Percentiles rank a stretch among this genome's conserved stretches.
Evolutionary conservation across 495 filamentous ascomycete genomes (phyloP).

Genomic region (Daldinia childiae): DNA sequence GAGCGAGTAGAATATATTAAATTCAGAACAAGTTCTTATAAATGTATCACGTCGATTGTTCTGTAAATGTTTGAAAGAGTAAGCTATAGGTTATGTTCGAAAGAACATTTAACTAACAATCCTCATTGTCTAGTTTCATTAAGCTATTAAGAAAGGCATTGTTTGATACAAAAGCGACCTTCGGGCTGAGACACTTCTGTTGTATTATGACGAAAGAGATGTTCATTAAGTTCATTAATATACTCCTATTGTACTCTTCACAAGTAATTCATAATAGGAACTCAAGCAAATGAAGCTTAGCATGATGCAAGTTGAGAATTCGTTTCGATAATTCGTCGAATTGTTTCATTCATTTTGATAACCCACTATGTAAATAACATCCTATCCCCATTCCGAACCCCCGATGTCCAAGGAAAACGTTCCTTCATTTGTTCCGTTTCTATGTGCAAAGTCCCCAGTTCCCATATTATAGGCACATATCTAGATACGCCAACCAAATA

Average conservation of each 20-base stretch:
- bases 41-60: background rate
- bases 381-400: background rate
- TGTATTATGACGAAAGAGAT: background rate
- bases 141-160: background rate
- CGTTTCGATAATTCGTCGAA: background rate
- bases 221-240: too few relatives aligned
- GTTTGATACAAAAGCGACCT: background rate
- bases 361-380: constrained; percentile 14
- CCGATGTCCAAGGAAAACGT: background rate
- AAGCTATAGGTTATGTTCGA: background rate
- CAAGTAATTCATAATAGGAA: too few relatives aligned
- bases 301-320: background rate
- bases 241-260: too few relatives aligned
- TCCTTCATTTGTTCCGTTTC: constrained; percentile 14
- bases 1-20: background rate
- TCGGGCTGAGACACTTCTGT: background rate
- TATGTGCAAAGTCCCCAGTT: constrained; percentile 15
- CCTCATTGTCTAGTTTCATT: background rate
- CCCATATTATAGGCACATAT: constrained; percentile 12
- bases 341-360: constrained; percentile 2
- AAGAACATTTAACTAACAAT: background rate
- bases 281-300: background rate
- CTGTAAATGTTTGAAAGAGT: background rate
- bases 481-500: constrained; percentile 28
- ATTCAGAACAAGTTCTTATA: background rate